phyloP scores from a whole-genome alignment of 257 asterid genomes.

The Ilex aquifolium region DNA sequence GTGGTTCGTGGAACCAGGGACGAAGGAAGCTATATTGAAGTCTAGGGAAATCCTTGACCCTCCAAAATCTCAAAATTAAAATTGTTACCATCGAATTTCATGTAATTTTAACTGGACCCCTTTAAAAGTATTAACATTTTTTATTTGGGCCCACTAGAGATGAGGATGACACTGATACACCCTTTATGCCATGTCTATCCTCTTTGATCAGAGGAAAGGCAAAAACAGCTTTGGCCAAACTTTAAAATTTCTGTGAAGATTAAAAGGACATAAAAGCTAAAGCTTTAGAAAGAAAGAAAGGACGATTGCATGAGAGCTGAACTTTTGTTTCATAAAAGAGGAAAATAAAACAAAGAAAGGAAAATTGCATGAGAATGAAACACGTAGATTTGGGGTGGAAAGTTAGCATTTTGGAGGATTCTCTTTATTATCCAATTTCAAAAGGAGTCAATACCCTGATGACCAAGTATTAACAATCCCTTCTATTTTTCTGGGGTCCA shows the following conservation, averaged over 20 bases:
- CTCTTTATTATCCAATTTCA: conserved; percentile 11
- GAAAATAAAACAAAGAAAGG: conserved; percentile 25
- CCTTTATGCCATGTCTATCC: neutral
- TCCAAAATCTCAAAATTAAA: no score
- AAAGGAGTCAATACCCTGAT: conserved; percentile 18
- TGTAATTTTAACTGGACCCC: no score
- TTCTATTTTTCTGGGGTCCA: conserved; percentile 15
- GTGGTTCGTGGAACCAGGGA: no score
- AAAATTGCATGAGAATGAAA: conserved; percentile 30
- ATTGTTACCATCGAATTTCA: no score
- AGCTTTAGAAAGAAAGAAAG: conserved; percentile 34
- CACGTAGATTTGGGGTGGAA: conserved; percentile 82
- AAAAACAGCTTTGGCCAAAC: conserved; percentile 21
- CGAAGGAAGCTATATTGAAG: no score
- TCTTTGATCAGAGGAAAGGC: conserved; percentile 43
- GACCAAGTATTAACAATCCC: neutral
- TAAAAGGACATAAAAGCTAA: conserved; percentile 36
- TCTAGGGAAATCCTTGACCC: no score
- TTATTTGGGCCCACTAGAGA: no score
- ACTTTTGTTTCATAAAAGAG: neutral
- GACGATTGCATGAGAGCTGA: neutral
- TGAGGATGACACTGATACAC: no score
- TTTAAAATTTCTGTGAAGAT: conserved; percentile 20
- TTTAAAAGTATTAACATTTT: no score
- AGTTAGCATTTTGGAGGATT: conserved; percentile 26